Evolutionary conservation across 2,329 filamentous ascomycete species (phyloP).

Genomic region (Colletotrichum abscissum): DNA sequence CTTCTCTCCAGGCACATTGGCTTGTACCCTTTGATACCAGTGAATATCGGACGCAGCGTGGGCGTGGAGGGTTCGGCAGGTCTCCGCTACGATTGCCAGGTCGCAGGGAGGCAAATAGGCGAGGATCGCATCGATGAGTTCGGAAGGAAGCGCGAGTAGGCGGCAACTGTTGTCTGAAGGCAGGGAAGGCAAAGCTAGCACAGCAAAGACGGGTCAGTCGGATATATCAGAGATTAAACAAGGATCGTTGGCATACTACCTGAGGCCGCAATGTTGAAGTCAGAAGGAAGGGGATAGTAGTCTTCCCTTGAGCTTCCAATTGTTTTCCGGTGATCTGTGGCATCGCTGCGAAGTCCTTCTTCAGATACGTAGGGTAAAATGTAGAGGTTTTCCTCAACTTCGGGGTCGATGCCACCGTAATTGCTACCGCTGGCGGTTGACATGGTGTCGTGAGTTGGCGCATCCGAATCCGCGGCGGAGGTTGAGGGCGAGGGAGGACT

Average conservation of each 20-base stretch:
- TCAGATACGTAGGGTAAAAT: conserved; percentile 43
- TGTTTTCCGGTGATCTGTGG: conserved; percentile 34
- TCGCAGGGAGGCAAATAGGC: conserved; percentile 73
- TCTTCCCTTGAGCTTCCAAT: conserved; percentile 27
- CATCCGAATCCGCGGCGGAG: not conserved
- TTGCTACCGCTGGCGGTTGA: conserved; percentile 29
- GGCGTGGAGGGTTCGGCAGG: conserved; percentile 69
- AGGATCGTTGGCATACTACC: not conserved
- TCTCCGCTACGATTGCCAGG: conserved; percentile 68
- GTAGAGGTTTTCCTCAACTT: conserved; percentile 48
- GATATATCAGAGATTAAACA: not conserved
- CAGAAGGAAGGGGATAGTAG: conserved; percentile 29
- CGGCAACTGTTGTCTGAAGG: conserved; percentile 29
- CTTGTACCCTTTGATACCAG: conserved; percentile 78
- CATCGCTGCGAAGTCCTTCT: conserved; percentile 37
- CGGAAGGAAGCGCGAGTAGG: conserved; percentile 73
- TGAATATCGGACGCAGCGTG: conserved; percentile 74
- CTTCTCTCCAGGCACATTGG: conserved; percentile 68
- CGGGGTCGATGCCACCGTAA: conserved; percentile 50
- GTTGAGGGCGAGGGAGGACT: conserved; percentile 10
- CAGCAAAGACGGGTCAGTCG: not conserved
- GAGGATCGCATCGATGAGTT: conserved; percentile 81
- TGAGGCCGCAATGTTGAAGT: not conserved
- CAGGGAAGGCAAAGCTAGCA: conserved; percentile 7
- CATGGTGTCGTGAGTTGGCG: not conserved